Evolutionary conservation across 768 basidiomycete species (phyloP).

Genomic region (Termitomyces sp.): DNA sequence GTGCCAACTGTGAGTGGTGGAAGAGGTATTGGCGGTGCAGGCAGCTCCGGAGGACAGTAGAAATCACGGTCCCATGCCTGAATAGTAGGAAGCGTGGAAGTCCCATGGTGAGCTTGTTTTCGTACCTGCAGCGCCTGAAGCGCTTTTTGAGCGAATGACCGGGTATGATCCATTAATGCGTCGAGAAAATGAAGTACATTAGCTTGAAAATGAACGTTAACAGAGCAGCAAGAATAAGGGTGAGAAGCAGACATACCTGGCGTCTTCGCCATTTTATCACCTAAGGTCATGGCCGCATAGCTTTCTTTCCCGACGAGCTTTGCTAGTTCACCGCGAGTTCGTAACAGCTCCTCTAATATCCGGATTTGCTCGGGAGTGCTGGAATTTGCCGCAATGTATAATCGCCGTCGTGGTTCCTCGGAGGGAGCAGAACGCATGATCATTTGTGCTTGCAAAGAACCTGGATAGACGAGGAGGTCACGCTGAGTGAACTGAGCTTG

Average conservation of each 20-base stretch:
- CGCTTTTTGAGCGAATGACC: constrained; percentile 72
- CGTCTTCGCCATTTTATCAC: constrained; percentile 96
- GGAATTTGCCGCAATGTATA: constrained; percentile 81
- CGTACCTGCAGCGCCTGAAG: constrained; percentile 59
- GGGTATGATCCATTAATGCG: constrained; percentile 76
- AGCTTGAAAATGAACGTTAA: constrained; percentile 37
- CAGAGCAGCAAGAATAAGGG: not conserved
- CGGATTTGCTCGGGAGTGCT: constrained; percentile 74
- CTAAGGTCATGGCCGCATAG: constrained; percentile 82
- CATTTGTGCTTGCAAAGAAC: constrained; percentile 88
- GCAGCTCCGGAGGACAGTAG: constrained; percentile 79
- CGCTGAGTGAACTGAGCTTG: constrained; percentile 77
- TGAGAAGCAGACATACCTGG: constrained; percentile 55
- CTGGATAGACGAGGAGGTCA: constrained; percentile 77
- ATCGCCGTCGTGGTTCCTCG: constrained; percentile 74
- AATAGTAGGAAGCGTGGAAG: constrained; percentile 57
- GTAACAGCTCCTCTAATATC: constrained; percentile 71
- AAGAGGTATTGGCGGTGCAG: constrained; percentile 69
- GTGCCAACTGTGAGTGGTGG: constrained; percentile 82
- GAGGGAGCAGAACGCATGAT: constrained; percentile 86
- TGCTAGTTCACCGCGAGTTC: constrained; percentile 78
- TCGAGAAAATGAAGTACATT: constrained; percentile 87
- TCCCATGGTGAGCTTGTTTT: constrained; percentile 72
- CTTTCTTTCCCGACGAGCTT: constrained; percentile 80
- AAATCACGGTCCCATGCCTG: constrained; percentile 98